Evolutionary conservation across 1,139 yeast genomes (phyloP).

Genomic region (Scheffersomyces titani): DNA sequence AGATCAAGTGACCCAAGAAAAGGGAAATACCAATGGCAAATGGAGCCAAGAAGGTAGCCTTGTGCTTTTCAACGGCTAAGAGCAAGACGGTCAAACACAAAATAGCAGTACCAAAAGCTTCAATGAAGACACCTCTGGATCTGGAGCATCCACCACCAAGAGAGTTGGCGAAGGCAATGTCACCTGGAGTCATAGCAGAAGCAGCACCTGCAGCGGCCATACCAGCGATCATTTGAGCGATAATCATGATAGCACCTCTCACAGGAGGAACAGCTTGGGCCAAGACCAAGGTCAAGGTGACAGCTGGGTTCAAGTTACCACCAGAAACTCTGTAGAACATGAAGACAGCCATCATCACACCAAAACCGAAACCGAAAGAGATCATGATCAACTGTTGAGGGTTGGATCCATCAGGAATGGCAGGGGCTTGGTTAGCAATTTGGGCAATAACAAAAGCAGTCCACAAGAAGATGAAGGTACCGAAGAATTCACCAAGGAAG

Average conservation of each 20-base stretch:
- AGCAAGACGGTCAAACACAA: slow-evolving; percentile 77
- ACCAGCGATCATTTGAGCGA: slow-evolving; percentile 79
- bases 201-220: slow-evolving; percentile 95
- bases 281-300: slow-evolving; percentile 68
- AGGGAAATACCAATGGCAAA: slow-evolving; percentile 80
- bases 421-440: slow-evolving; percentile 71
- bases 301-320: slow-evolving; percentile 91
- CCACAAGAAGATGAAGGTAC: slow-evolving; percentile 84
- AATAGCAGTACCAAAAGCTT: slow-evolving; percentile 77
- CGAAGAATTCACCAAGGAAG: slow-evolving; percentile 65
- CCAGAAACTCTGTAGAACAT: slow-evolving; percentile 81
- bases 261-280: slow-evolving; percentile 75
- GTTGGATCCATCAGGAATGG: slow-evolving; percentile 48
- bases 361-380: slow-evolving; percentile 84
- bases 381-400: slow-evolving; percentile 78
- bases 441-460: slow-evolving; percentile 83
- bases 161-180: slow-evolving; percentile 67
- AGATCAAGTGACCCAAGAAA: slow-evolving; percentile 78
- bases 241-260: slow-evolving; percentile 65
- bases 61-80: slow-evolving; percentile 82
- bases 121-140: slow-evolving; percentile 77
- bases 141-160: slow-evolving; percentile 74
- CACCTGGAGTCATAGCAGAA: slow-evolving; percentile 84
- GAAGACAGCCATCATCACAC: slow-evolving; percentile 76
- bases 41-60: slow-evolving; percentile 79